Evolutionary conservation across 495 filamentous ascomycete genomes (phyloP).

Genomic region (Haplographium delicatum): DNA sequence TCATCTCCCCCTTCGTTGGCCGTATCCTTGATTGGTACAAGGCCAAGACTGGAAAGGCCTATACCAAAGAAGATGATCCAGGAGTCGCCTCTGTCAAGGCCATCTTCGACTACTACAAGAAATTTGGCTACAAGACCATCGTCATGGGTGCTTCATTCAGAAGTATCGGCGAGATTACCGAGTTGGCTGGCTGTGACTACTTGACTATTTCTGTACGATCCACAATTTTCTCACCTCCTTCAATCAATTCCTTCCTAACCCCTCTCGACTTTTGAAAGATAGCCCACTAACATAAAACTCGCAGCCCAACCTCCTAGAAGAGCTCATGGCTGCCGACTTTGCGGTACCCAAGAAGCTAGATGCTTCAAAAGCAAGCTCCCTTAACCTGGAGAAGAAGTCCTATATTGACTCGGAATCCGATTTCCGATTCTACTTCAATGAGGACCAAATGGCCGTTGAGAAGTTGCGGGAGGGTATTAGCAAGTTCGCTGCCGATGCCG

Average conservation of each 20-base stretch:
- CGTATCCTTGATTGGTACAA: conserved; percentile 99
- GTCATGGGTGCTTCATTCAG: conserved; percentile 99
- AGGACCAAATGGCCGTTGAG: conserved; percentile 97
- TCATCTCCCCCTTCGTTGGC: conserved; percentile 99
- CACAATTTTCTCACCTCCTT: not conserved
- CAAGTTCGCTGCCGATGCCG: conserved; percentile 95
- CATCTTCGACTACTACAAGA: conserved; percentile 99
- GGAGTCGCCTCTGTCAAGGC: conserved; percentile 91
- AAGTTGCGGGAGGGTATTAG: conserved; percentile 98
- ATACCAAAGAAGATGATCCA: conserved; percentile 81
- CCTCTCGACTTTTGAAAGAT: not conserved
- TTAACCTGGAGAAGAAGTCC: conserved; percentile 78
- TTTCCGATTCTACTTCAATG: conserved; percentile 99
- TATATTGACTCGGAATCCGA: conserved; percentile 85
- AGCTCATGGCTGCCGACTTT: conserved; percentile 75
- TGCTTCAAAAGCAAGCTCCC: conserved; percentile 51
- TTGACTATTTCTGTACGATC: conserved; percentile 86
- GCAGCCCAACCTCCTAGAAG: conserved; percentile 88
- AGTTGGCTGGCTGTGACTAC: conserved; percentile 98
- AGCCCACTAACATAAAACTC: no score
- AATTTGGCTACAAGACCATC: conserved; percentile 95
- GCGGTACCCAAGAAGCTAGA: conserved; percentile 91
- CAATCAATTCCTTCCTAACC: conserved; percentile 1
- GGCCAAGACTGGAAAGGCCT: conserved; percentile 89
- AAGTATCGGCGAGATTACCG: conserved; percentile 91